Percentiles rank a stretch among this genome's conserved stretches.
Evolutionary conservation across 1,284 basidiomycete species (phyloP).

Genomic region (Cryptococcus sp.): DNA sequence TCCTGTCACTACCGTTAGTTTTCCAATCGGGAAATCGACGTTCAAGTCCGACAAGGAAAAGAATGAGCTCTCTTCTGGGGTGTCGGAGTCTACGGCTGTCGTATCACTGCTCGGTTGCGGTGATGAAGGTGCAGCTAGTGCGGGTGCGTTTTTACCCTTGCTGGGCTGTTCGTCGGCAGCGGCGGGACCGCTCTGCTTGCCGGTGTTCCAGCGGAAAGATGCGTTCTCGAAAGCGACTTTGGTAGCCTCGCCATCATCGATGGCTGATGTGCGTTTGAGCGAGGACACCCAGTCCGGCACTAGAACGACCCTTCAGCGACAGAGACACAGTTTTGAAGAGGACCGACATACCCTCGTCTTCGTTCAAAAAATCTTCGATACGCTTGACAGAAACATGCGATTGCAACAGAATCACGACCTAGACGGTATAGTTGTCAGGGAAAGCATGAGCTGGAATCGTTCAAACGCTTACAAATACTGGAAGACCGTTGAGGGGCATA

Average conservation of each 20-base stretch:
- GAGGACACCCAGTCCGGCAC: slow-evolving; percentile 70
- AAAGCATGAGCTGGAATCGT: background rate
- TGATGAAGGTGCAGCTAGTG: slow-evolving; percentile 20
- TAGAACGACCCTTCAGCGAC: slow-evolving; percentile 6
- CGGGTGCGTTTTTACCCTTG: background rate
- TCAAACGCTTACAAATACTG: slow-evolving; percentile 35
- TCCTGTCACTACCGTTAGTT: slow-evolving; percentile 69
- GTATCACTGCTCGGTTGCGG: slow-evolving; percentile 17
- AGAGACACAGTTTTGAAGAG: no score
- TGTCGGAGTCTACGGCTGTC: slow-evolving; percentile 22
- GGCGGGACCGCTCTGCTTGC: slow-evolving; percentile 35
- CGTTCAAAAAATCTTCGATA: slow-evolving; percentile 75
- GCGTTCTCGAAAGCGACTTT: slow-evolving; percentile 68
- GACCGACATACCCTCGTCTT: slow-evolving; percentile 64
- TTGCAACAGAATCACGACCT: slow-evolving; percentile 55
- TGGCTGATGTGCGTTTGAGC: slow-evolving; percentile 56
- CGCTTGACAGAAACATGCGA: slow-evolving; percentile 75
- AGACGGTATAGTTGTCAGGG: background rate
- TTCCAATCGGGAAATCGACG: slow-evolving; percentile 69
- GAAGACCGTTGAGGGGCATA: slow-evolving; percentile 58
- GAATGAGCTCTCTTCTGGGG: slow-evolving; percentile 12
- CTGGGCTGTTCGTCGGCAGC: slow-evolving; percentile 28
- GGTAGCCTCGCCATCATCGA: slow-evolving; percentile 29
- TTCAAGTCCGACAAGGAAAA: slow-evolving; percentile 70
- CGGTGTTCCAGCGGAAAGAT: slow-evolving; percentile 68